Base-by-base conservation (phyloP, 1,284 basidiomycete species). In the Irpex rosettiformis region DNA sequence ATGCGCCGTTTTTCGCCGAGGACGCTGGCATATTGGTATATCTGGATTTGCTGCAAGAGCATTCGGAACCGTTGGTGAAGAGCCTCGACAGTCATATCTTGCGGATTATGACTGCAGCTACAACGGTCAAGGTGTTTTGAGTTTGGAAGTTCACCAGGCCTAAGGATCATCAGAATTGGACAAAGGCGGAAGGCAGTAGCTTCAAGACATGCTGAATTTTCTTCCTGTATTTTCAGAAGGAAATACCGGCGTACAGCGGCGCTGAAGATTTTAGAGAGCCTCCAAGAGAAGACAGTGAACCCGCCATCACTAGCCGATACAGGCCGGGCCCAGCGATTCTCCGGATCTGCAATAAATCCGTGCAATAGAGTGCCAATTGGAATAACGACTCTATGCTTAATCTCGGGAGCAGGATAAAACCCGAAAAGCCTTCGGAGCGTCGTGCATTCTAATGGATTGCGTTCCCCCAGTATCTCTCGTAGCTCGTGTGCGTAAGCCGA, bases 1-100 rank as follows among this genome's bases (percentile, higher is more conserved):
- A 63, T 43, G 1, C 49, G 55, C 3, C 64, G 64, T 57, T 61
- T 37, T 66, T 64, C 11, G 71, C 61, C 52, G 67, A n/a, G 55
- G 67, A 66, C 8, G 73, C 58, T 6, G 63, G 33, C 33, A 10
- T n/a, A 58, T 28, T 80, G 75, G 54, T 78, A 70, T 7, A 84
- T 77, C 33, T 72, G 58, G 3, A 84, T 76, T 58, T 84, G 82
- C 49, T 78, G 75, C 1, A 84, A 64, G 63, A 79, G 73, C 18
- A 81, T 65, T 2, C 74, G 69, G 4, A 83, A 67, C 2, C 76
- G 77, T 3, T 57, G 6, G 40, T 77, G 75, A n/a, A 60, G 78
- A 82, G 59, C 66, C 70, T 10, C 64, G 67, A 0, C 65, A 29
- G 49, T 68, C 66, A 37, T 37, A n/a, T 37, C 33, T 37, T 37